Evolutionary conservation across 2,329 filamentous ascomycete genomes (phyloP), one percentile per base, ranked within the genome.

Genomic region (Aspergillus japonicus): DNA sequence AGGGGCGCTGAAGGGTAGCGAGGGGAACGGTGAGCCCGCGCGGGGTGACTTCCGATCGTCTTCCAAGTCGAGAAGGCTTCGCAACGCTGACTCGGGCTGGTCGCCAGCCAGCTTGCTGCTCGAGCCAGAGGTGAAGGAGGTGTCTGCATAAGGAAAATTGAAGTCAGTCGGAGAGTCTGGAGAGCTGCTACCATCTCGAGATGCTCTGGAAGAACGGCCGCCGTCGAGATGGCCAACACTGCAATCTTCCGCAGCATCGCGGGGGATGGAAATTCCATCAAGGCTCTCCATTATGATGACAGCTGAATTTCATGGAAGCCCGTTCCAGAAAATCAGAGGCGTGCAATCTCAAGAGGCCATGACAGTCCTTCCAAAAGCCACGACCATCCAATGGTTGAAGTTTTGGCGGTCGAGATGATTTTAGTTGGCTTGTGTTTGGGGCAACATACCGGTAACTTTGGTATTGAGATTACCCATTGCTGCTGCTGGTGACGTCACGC

Each of bases 271-370:
- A 50, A 72, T 71, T 58, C 76, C 72, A 59, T 77, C 73, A 35
- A 77, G 73, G 65, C 75, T 78, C 68, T 78, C 73, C 76, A 78
- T 23, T 23, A 23, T 78, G 44, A 48, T 47, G 12, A 31, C 12
- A 47, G 11, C n/a, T 23, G 19, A 48, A 31, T 19, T n/a, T 21
- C 35, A 12, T 16, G 49, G 24, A 35, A 35, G 14, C 49, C 49
- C 14, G 19, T 47, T 44, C 16, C 50, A 42, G 56, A n/a, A 19
- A 19, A n/a, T 58, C 29, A 44, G 6, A 12, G 24, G 14, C 12
- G 31, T 24, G 33, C 8, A 47, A 50, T 56, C 44, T 21, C 44
- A 54, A 44, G 24, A 56, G 26, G 16, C 29, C 49, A 50, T 59
- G 52, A 10, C 29, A 29, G 16, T 50, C 33, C n/a, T n/a, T 31